Conservation (phyloP, 192 early-diverging fungal species). For the Chytriomyces sp. region DNA sequence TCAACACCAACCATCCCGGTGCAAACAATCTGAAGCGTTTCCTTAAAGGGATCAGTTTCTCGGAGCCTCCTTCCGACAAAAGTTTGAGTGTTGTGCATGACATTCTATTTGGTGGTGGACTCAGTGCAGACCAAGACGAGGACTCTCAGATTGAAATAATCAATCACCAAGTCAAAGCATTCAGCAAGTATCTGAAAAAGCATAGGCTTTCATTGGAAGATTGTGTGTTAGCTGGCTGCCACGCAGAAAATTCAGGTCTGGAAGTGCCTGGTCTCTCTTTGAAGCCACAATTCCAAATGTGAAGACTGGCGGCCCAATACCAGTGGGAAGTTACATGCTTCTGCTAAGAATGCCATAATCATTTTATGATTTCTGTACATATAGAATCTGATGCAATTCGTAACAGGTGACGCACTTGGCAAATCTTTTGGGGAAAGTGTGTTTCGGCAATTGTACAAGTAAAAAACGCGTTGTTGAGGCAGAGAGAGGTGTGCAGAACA, state of each 20-base stretch:
- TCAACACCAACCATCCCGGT: background rate
- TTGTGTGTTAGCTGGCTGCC: background rate
- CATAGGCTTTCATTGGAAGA: slow-evolving; percentile 1
- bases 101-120: slow-evolving; percentile 18
- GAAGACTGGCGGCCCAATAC: too few species aligned
- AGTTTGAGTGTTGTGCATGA: background rate
- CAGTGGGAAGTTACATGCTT: too few species aligned
- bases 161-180: background rate
- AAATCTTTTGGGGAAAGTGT: too few species aligned
- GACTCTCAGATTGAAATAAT: background rate
- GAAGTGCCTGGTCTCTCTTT: slow-evolving; percentile 14
- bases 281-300: too few species aligned
- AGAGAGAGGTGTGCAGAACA: too few species aligned
- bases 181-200: slow-evolving; percentile 4
- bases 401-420: too few species aligned
- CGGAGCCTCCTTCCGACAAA: background rate
- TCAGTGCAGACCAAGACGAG: background rate
- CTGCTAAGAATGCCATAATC: too few species aligned
- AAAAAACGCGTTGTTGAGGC: too few species aligned
- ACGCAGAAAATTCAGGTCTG: background rate
- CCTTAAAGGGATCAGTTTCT: background rate
- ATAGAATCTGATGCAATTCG: too few species aligned
- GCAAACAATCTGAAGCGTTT: slow-evolving; percentile 8
- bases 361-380: too few species aligned
- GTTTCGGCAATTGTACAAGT: too few species aligned